These are phyloP conservation scores for Lophium mytilinum DNA, from an alignment of 495 filamentous ascomycete genomes.

Conservation along the genomic window DNA sequence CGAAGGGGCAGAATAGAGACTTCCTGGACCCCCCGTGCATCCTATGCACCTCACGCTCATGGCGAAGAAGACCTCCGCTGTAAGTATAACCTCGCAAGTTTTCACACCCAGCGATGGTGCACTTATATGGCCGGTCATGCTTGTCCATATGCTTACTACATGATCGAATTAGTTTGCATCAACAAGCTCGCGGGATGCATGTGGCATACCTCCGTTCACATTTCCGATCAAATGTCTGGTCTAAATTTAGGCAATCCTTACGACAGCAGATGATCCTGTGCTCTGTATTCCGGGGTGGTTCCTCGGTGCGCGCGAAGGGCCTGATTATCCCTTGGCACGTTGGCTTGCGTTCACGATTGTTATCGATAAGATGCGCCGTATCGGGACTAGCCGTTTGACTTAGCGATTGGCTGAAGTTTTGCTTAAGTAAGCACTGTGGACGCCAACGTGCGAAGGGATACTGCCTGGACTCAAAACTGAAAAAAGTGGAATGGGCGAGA, in stretches of 20 bases:
- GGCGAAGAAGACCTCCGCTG: constrained; percentile 75
- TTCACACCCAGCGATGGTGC: constrained; percentile 66
- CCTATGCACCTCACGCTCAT: constrained; percentile 85
- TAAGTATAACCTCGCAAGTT: constrained; percentile 92
- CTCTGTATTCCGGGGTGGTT: constrained; percentile 56
- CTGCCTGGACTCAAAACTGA: no score
- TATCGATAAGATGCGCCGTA: no score
- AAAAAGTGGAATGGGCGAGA: constrained; percentile 5
- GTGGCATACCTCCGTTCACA: constrained; percentile 83
- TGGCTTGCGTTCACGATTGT: no score
- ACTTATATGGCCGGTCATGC: constrained; percentile 86
- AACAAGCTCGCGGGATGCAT: neutral
- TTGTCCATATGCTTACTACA: constrained; percentile 93
- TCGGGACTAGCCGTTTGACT: no score
- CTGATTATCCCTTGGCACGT: no score
- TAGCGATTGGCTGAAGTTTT: no score
- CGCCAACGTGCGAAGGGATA: no score
- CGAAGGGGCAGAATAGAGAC: constrained; percentile 65
- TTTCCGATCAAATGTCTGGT: constrained; percentile 58
- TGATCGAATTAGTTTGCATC: neutral
- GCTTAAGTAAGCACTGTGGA: no score
- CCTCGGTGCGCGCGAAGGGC: constrained; percentile 35
- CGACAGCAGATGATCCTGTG: constrained; percentile 62
- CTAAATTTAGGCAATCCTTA: constrained; percentile 43
- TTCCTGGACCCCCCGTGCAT: constrained; percentile 77